phyloP scores from a whole-genome alignment of 306 rosid genomes.

The Pyrus betulifolia region DNA sequence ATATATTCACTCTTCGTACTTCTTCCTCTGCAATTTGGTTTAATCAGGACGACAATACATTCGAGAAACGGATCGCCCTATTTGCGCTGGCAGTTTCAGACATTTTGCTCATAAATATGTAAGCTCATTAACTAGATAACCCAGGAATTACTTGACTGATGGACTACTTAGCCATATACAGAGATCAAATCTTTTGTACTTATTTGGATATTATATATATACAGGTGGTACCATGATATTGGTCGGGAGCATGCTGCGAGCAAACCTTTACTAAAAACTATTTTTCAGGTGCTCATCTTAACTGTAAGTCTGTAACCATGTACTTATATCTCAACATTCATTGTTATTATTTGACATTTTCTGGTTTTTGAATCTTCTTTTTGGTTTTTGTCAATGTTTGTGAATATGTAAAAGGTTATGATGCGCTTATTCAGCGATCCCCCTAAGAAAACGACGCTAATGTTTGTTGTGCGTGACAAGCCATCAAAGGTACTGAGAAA shows the following conservation, averaged over 20 bases:
- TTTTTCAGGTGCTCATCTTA: conserved; percentile 62
- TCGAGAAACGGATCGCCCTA: conserved; percentile 84
- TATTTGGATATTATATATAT: conserved; percentile 8
- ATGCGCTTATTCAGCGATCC: conserved; percentile 59
- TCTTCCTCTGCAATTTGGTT: neutral
- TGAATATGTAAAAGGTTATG: conserved; percentile 56
- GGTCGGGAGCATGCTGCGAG: conserved; percentile 95
- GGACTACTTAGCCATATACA: no score
- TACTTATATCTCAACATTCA: conserved; percentile 17
- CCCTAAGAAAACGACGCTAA: conserved; percentile 77
- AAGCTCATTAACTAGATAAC: conserved; percentile 5
- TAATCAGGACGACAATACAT: conserved; percentile 79
- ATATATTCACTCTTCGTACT: neutral
- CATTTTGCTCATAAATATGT: conserved; percentile 76
- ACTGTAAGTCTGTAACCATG: neutral
- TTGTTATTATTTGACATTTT: neutral
- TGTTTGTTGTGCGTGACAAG: conserved; percentile 88
- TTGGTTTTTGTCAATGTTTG: neutral
- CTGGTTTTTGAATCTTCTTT: conserved; percentile 5
- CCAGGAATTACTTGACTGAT: neutral
- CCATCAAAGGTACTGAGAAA: conserved; percentile 49
- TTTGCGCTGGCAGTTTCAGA: conserved; percentile 79
- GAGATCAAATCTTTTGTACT: neutral
- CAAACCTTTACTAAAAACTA: conserved; percentile 82
- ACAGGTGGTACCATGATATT: conserved; percentile 98